A percentile compares a stretch with the other conserved stretches of the same genome.
These are phyloP conservation scores for Magnaporthiopsis rhizophila DNA, from an alignment of 2,329 filamentous ascomycete species.

Conservation along the genomic window DNA sequence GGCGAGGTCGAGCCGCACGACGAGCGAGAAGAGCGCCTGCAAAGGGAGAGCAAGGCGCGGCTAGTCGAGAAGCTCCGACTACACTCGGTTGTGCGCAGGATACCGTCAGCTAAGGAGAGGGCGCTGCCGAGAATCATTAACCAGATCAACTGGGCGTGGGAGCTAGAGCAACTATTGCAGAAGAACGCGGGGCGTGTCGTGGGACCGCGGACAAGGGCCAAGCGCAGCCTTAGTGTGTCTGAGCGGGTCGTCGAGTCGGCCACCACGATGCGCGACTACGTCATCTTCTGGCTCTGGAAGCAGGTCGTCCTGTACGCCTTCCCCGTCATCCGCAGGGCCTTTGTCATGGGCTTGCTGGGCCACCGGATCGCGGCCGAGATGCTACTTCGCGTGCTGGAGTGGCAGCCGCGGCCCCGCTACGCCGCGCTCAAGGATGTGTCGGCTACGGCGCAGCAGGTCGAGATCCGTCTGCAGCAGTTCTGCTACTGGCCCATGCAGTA, in stretches of 20 bases:
- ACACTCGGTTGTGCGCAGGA: slow-evolving; percentile 74
- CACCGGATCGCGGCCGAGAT: slow-evolving; percentile 77
- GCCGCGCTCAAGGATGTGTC: slow-evolving; percentile 92
- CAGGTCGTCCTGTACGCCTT: slow-evolving; percentile 68
- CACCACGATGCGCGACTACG: slow-evolving; percentile 71
- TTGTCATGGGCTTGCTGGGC: slow-evolving; percentile 70
- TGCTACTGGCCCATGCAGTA: slow-evolving; percentile 99
- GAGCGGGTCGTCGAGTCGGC: slow-evolving; percentile 93
- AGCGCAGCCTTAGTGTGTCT: slow-evolving; percentile 82
- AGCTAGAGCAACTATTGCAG: slow-evolving; percentile 77
- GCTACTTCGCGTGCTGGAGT: slow-evolving; percentile 73
- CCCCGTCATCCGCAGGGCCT: slow-evolving; percentile 63
- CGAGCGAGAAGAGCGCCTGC: slow-evolving; percentile 51
- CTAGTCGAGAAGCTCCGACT: slow-evolving; percentile 81
- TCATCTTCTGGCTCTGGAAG: slow-evolving; percentile 61
- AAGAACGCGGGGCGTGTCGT: slow-evolving; percentile 85
- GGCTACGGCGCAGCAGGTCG: slow-evolving; percentile 92
- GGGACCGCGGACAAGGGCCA: slow-evolving; percentile 49
- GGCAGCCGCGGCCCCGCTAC: slow-evolving; percentile 67
- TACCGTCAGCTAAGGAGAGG: slow-evolving; percentile 73
- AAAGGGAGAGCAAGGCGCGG: slow-evolving; percentile 52
- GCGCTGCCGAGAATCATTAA: slow-evolving; percentile 75
- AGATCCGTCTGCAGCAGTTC: slow-evolving; percentile 94
- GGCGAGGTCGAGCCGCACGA: slow-evolving; percentile 63
- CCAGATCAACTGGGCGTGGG: slow-evolving; percentile 93